Evolutionary conservation across 2,329 filamentous ascomycete species (phyloP).

Genomic region (Epicoccum sorghinum): DNA sequence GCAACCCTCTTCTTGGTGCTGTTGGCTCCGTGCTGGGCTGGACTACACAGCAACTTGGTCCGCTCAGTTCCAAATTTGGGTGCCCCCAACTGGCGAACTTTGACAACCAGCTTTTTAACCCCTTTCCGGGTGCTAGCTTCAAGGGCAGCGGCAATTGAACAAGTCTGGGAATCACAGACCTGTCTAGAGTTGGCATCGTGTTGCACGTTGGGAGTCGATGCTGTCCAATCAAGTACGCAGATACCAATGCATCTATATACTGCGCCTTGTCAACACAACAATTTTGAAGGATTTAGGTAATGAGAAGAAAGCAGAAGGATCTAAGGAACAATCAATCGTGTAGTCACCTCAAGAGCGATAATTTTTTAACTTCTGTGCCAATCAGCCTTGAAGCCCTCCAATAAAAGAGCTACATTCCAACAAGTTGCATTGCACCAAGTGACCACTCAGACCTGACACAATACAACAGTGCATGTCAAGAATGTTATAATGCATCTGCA

Average conservation of each 20-base stretch:
- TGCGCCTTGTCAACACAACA: too few relatives aligned
- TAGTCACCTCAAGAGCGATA: too few relatives aligned
- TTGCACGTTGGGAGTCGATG: not conserved
- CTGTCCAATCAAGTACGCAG: constrained; percentile 8
- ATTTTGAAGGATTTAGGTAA: too few relatives aligned
- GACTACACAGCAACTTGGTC: constrained; percentile 21
- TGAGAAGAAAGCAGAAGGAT: too few relatives aligned
- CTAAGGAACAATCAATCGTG: too few relatives aligned
- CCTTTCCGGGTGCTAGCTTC: constrained; percentile 23
- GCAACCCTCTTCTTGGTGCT: constrained; percentile 21
- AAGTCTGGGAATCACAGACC: not conserved
- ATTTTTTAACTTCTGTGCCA: too few relatives aligned
- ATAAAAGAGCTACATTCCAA: too few relatives aligned
- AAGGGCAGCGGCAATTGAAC: constrained; percentile 8
- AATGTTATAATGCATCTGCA: not conserved
- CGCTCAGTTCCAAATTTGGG: constrained; percentile 17
- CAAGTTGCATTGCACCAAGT: too few relatives aligned
- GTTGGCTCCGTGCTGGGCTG: constrained; percentile 23
- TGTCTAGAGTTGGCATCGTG: not conserved
- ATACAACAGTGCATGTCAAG: not conserved
- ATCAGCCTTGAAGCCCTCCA: too few relatives aligned
- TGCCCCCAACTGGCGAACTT: constrained; percentile 25
- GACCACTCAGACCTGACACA: too few relatives aligned
- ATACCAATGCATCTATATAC: too few relatives aligned
- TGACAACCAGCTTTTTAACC: constrained; percentile 20